A percentile compares a stretch with the other conserved stretches of the same genome.
These are phyloP conservation scores for Chaetomiaceae sp. DNA, from an alignment of 2,329 filamentous ascomycete species.

Conservation along the genomic window DNA sequence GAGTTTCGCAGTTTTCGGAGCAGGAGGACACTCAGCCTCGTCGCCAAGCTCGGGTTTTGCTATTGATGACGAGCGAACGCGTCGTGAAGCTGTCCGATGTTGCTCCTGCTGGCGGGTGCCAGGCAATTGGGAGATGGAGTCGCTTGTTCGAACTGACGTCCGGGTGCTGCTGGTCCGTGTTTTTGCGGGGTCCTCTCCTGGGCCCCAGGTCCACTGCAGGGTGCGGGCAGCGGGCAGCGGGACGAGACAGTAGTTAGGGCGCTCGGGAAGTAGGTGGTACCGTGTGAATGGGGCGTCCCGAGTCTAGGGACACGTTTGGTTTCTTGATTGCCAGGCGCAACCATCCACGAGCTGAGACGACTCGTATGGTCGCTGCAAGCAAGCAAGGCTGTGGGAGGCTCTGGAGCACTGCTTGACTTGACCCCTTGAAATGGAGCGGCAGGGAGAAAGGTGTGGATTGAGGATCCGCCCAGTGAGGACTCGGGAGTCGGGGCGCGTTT, in stretches of 20 bases:
- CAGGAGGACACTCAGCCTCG: background rate
- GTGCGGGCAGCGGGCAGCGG: background rate
- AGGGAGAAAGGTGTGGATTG: background rate
- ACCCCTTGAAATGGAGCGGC: background rate
- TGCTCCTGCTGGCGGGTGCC: slow-evolving; percentile 4
- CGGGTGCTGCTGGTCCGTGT: slow-evolving; percentile 12
- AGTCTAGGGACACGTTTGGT: background rate
- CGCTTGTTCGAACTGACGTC: slow-evolving; percentile 15
- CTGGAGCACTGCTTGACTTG: too few species aligned
- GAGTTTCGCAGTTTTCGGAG: background rate
- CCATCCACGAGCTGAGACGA: background rate
- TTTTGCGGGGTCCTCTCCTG: slow-evolving; percentile 18
- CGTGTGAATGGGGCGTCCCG: background rate
- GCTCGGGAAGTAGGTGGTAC: background rate
- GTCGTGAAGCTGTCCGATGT: slow-evolving; percentile 7
- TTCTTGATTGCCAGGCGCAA: background rate
- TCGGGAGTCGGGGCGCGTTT: slow-evolving; percentile 6
- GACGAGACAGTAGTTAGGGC: too few species aligned
- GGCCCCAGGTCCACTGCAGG: background rate
- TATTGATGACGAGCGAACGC: slow-evolving; percentile 1
- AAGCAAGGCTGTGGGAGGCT: too few species aligned
- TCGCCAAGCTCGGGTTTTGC: background rate
- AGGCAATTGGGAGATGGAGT: slow-evolving; percentile 15
- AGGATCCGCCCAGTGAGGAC: too few species aligned
- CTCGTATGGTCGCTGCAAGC: background rate